Base-by-base conservation (phyloP, 331 rosid species). In the Erythrophleum ivorense region DNA sequence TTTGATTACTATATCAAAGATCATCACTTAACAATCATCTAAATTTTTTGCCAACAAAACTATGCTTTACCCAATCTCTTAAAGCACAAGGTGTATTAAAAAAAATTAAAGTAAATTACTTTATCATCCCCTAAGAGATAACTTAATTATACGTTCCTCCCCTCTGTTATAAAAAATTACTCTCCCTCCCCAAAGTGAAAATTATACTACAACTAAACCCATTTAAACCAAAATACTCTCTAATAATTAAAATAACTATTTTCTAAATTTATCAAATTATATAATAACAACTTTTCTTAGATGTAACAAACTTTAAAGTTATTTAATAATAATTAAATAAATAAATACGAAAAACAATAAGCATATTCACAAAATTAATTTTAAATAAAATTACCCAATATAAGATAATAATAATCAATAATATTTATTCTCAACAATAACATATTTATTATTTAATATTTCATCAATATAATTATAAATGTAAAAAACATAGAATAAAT, bases 1-100 rank as follows among this genome's bases (percentile, higher is more conserved):
- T 58, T 52, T 62, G 40, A 58, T 50, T 19, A 64, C 65, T 21
- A 54, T 21, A 68, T 48, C 34, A 75, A n/a, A 68, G 65, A 43
- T 10, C 12, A n/a, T 34, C 18, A 33, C 14, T 36, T 41, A 67
- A 43, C 11, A 81, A 46, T 49, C 75, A 31, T 58, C 49, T 15
- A 7, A 70, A 16, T 57, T 31, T 38, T 59, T 80, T 71, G 15
- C 6, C 63, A 31, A 40, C 16, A 66, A 71, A 76, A 16, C 9
- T 11, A 74, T 29, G 69, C 49, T 45, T 73, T 24, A 6, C 5
- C 29, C 67, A 40, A 50, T 58, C 70, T 66, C 33, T 80, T 33
- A 7, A 58, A 77, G 72, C 64, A 71, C 41, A 70, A 19, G n/a
- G n/a, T 21, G 19, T 19, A 33, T 21, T 58, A 11, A 29, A 80